Conservation (phyloP, 2,329 filamentous ascomycete species). For the Fusarium floridanum region DNA sequence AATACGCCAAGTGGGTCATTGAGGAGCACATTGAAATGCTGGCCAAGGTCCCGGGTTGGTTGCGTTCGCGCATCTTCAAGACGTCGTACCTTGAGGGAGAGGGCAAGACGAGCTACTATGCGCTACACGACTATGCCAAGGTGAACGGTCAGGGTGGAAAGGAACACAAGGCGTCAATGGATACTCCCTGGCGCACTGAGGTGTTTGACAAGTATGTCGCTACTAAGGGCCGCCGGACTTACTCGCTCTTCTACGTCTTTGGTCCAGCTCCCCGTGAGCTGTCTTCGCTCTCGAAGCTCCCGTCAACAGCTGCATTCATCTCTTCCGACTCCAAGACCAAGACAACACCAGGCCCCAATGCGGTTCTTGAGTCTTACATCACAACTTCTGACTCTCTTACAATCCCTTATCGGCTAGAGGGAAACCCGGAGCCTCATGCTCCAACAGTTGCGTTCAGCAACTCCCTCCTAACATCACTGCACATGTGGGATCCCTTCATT, state of each 20-base stretch:
- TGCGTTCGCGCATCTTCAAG: slow-evolving; percentile 77
- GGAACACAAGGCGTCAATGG: slow-evolving; percentile 72
- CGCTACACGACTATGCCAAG: slow-evolving; percentile 79
- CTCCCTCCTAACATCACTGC: slow-evolving; percentile 81
- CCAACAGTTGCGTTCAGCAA: slow-evolving; percentile 83
- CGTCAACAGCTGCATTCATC: slow-evolving; percentile 63
- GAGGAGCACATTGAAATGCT: slow-evolving; percentile 82
- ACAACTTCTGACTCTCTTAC: slow-evolving; percentile 76
- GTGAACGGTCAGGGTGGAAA: slow-evolving; percentile 75
- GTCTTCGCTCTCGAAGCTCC: slow-evolving; percentile 64
- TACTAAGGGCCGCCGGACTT: slow-evolving; percentile 69
- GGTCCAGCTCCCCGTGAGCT: slow-evolving; percentile 80
- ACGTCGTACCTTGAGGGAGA: slow-evolving; percentile 73
- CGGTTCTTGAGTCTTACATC: slow-evolving; percentile 75
- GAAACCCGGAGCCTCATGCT: slow-evolving; percentile 73
- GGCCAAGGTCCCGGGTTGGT: slow-evolving; percentile 82
- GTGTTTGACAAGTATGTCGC: slow-evolving; percentile 71
- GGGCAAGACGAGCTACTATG: slow-evolving; percentile 67
- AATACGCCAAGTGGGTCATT: slow-evolving; percentile 76
- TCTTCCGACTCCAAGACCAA: slow-evolving; percentile 67
- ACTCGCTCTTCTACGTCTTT: slow-evolving; percentile 84
- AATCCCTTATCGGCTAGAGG: slow-evolving; percentile 82
- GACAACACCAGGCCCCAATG: slow-evolving; percentile 64
- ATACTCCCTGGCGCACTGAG: slow-evolving; percentile 71
- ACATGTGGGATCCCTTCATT: slow-evolving; percentile 86